phyloP scores from a whole-genome alignment of 1,284 basidiomycete genomes.

The Chiua sp. region DNA sequence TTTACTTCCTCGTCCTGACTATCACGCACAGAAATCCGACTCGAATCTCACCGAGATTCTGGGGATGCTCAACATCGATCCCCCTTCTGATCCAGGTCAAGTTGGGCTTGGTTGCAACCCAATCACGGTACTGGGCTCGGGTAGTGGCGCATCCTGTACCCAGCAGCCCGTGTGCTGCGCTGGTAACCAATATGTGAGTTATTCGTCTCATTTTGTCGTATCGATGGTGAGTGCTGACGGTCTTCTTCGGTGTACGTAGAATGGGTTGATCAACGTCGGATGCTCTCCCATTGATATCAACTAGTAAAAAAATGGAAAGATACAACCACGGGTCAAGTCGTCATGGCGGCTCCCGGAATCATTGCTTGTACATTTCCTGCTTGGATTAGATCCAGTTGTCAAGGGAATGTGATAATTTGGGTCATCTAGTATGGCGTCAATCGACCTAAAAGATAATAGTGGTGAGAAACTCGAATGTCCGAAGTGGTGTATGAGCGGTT shows the following conservation, averaged over 20 bases:
- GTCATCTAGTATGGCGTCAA: too few species aligned
- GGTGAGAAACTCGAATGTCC: too few species aligned
- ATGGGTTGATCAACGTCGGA: conserved; percentile 18
- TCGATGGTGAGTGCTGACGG: not conserved
- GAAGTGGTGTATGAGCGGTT: too few species aligned
- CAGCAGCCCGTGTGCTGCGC: conserved; percentile 21
- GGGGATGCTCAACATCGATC: not conserved
- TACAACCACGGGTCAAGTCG: too few species aligned
- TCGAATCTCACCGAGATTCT: not conserved
- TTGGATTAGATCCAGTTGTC: not conserved
- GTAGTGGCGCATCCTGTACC: conserved; percentile 1
- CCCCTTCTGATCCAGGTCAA: not conserved
- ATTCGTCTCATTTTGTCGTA: too few species aligned
- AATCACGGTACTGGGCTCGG: not conserved
- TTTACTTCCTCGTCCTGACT: not conserved
- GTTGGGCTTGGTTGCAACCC: conserved; percentile 11
- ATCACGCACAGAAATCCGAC: not conserved
- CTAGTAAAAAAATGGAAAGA: not conserved
- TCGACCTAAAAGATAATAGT: too few species aligned
- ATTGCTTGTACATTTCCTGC: not conserved
- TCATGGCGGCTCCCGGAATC: not conserved
- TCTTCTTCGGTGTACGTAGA: not conserved
- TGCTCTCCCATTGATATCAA: conserved; percentile 16
- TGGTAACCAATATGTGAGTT: conserved; percentile 9
- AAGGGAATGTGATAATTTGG: not conserved